Evolutionary conservation across 169 alveolate species (phyloP).

Genomic region (Babesia ovata): DNA sequence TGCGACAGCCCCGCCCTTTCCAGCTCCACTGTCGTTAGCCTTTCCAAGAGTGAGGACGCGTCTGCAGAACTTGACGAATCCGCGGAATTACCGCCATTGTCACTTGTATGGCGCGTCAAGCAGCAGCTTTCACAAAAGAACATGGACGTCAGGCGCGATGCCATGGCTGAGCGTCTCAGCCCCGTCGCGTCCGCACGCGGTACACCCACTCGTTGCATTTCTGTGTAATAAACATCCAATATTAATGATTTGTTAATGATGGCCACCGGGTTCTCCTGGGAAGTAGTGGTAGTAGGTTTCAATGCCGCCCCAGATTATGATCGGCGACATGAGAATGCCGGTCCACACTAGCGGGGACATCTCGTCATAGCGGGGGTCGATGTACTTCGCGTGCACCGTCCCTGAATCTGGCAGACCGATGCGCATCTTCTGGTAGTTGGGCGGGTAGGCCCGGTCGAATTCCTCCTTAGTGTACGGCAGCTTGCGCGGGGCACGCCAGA

Average conservation of each 20-base stretch:
- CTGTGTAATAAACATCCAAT: slow-evolving; percentile 9
- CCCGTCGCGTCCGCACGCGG: slow-evolving; percentile 15
- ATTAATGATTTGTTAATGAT: slow-evolving; percentile 22
- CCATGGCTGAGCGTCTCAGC: slow-evolving; percentile 11
- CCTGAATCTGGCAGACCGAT: slow-evolving; percentile 74
- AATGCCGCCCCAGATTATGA: slow-evolving; percentile 45
- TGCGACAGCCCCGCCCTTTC: slow-evolving; percentile 3
- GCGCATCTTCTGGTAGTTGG: slow-evolving; percentile 73
- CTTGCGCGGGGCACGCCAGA: slow-evolving; percentile 76
- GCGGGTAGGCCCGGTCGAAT: slow-evolving; percentile 73
- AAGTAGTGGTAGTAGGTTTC: slow-evolving; percentile 38
- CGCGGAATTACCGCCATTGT: background rate
- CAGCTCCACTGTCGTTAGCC: background rate
- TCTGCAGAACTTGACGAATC: background rate
- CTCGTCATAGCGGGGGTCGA: slow-evolving; percentile 66
- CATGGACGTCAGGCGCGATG: slow-evolving; percentile 3
- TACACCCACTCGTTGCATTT: slow-evolving; percentile 33
- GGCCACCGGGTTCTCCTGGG: slow-evolving; percentile 35
- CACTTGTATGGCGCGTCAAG: slow-evolving; percentile 18
- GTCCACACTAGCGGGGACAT: slow-evolving; percentile 72
- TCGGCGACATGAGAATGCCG: slow-evolving; percentile 50
- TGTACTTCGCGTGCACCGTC: slow-evolving; percentile 51
- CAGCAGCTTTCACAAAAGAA: slow-evolving; percentile 1
- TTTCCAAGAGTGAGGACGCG: background rate
- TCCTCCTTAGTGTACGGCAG: slow-evolving; percentile 66